Evolutionary conservation across 768 basidiomycete genomes (phyloP).

Genomic region (Coprinellus micaceus): DNA sequence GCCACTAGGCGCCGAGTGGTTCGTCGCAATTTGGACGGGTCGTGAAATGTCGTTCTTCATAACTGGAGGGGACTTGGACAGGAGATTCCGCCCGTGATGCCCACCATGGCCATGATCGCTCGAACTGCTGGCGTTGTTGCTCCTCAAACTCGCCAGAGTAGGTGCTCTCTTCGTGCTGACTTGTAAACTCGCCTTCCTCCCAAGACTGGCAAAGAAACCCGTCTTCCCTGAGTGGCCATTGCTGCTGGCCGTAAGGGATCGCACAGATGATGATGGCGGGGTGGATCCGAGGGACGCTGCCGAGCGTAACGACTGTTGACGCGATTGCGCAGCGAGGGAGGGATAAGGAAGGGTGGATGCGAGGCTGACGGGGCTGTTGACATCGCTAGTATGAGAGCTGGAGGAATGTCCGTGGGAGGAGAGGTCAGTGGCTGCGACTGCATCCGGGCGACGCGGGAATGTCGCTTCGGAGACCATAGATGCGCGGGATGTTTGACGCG

Average conservation of each 20-base stretch:
- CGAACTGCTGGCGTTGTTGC: neutral
- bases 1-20: constrained; percentile 61
- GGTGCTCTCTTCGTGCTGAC: constrained; percentile 18
- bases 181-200: constrained; percentile 58
- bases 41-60: constrained; percentile 24
- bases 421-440: constrained; percentile 74
- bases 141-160: neutral
- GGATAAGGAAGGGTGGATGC: no score
- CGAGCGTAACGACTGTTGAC: constrained; percentile 17
- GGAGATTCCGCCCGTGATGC: no score
- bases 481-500: constrained; percentile 64
- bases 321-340: constrained; percentile 46
- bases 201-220: constrained; percentile 72
- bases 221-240: constrained; percentile 34
- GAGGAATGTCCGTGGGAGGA: constrained; percentile 34
- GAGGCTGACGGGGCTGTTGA: constrained; percentile 56
- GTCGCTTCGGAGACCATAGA: constrained; percentile 75
- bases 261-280: constrained; percentile 48
- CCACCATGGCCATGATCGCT: no score
- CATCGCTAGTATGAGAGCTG: constrained; percentile 46
- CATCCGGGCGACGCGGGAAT: constrained; percentile 78
- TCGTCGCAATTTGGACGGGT: constrained; percentile 29
- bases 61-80: constrained; percentile 2
- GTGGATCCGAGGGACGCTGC: constrained; percentile 26
- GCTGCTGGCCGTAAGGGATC: constrained; percentile 42